A percentile compares a stretch with the other conserved stretches of the same genome.
These are phyloP conservation scores for Dactylorhiza incarnata DNA, from an alignment of 106 monocot genomes.

Conservation along the genomic window DNA sequence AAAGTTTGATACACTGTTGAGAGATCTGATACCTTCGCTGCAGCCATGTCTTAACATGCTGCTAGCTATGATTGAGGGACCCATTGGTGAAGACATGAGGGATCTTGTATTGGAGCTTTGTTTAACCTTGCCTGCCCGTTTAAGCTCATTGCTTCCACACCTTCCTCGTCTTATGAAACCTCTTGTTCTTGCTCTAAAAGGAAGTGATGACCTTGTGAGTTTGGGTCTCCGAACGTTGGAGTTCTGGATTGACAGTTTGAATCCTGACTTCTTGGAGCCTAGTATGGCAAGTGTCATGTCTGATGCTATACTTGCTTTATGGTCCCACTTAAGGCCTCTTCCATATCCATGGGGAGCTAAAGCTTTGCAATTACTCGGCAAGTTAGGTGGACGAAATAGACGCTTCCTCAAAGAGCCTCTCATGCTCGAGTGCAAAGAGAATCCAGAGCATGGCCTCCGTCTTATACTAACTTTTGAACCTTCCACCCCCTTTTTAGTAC, in stretches of 20 bases:
- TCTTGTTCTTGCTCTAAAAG: conserved; percentile 85
- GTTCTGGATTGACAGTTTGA: conserved; percentile 98
- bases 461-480: conserved; percentile 97
- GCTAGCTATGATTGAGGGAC: conserved; percentile 89
- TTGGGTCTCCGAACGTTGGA: conserved; percentile 98
- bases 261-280: conserved; percentile 98
- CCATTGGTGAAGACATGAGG: conserved; percentile 85
- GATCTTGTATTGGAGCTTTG: conserved; percentile 93
- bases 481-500: conserved; percentile 91
- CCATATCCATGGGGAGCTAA: conserved; percentile 97
- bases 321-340: conserved; percentile 90
- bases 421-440: conserved; percentile 91
- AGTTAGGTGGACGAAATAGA: conserved; percentile 95
- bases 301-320: conserved; percentile 91
- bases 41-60: conserved; percentile 97
- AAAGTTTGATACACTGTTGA: conserved; percentile 83
- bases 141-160: conserved; percentile 99
- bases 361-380: conserved; percentile 87
- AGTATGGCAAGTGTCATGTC: conserved; percentile 99
- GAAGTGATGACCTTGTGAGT: conserved; percentile 84
- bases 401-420: conserved; percentile 94
- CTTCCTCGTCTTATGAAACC: conserved; percentile 92
- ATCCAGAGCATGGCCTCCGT: conserved; percentile 96
- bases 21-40: conserved; percentile 87
- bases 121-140: conserved; percentile 82